phyloP scores from a whole-genome alignment of 495 filamentous ascomycete genomes.

The Evernia prunastri region DNA sequence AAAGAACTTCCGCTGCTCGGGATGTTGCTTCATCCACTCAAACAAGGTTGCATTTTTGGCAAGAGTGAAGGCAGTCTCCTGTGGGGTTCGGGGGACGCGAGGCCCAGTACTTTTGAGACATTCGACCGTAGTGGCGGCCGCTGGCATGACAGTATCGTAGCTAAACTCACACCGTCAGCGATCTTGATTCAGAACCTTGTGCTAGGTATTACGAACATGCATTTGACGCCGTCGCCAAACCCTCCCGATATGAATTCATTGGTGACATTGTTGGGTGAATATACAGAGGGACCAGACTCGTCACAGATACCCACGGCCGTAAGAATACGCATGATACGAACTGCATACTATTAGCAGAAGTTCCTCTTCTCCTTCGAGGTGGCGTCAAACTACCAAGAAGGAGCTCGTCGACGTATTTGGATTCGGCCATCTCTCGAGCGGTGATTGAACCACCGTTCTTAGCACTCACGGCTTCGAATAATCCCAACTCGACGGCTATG shows the following conservation, averaged over 20 bases:
- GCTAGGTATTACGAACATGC: constrained; percentile 20
- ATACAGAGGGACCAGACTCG: constrained; percentile 25
- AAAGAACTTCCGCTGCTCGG: constrained; percentile 29
- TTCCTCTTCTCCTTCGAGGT: not conserved
- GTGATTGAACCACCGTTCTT: constrained; percentile 15
- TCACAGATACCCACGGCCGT: constrained; percentile 27
- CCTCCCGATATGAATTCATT: constrained; percentile 26
- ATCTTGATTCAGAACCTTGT: not conserved
- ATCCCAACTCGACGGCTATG: constrained; percentile 14
- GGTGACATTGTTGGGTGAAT: constrained; percentile 27
- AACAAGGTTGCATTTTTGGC: constrained; percentile 29
- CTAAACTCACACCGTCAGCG: constrained; percentile 6
- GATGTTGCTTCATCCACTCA: constrained; percentile 24
- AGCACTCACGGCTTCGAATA: constrained; percentile 10
- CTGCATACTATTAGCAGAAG: constrained; percentile 12
- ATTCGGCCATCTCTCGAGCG: constrained; percentile 6
- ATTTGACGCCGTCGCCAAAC: constrained; percentile 28
- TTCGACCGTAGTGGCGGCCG: constrained; percentile 26
- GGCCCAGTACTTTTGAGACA: constrained; percentile 26
- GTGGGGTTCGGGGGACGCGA: constrained; percentile 25
- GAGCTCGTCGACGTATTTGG: constrained; percentile 6
- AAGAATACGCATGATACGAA: constrained; percentile 28
- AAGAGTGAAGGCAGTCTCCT: constrained; percentile 25
- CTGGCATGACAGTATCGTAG: constrained; percentile 20
- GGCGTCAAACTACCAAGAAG: constrained; percentile 15